These are phyloP conservation scores for Candida schatavii DNA, from an alignment of 805 yeast genomes.

Conservation along the genomic window DNA sequence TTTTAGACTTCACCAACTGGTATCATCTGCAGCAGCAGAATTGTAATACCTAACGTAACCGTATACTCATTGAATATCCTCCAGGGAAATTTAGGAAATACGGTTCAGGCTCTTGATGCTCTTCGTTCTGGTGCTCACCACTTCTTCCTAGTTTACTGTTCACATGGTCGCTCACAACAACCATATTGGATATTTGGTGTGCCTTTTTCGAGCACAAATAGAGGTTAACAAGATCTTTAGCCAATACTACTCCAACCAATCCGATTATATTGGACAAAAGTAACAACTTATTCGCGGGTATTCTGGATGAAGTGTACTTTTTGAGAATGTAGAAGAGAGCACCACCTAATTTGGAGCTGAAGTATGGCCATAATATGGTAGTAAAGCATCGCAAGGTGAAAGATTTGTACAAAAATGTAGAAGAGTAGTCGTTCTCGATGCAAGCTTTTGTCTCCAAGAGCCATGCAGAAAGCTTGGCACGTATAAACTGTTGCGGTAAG, in stretches of 20 bases:
- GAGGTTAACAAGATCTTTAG: conserved; percentile 31
- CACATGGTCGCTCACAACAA: conserved; percentile 14
- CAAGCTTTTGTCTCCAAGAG: conserved; percentile 30
- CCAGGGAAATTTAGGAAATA: conserved; percentile 4
- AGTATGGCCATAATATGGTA: conserved; percentile 39
- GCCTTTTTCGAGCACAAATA: conserved; percentile 28
- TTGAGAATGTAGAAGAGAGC: conserved; percentile 14
- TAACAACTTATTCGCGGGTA: conserved; percentile 16
- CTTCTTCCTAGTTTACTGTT: background rate
- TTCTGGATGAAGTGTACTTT: background rate
- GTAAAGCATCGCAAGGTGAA: conserved; percentile 26
- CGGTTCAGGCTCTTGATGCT: conserved; percentile 1
- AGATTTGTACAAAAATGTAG: conserved; percentile 20
- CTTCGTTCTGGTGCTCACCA: background rate
- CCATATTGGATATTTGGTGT: conserved; percentile 25
- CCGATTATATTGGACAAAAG: conserved; percentile 33
- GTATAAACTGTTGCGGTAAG: conserved; percentile 8
- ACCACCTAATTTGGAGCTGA: conserved; percentile 32
- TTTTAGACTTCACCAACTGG: background rate
- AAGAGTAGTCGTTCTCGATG: conserved; percentile 32
- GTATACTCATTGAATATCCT: conserved; percentile 3
- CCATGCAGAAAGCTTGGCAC: conserved; percentile 13
- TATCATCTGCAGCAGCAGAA: background rate
- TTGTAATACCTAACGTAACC: background rate
- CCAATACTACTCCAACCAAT: conserved; percentile 29